phyloP scores from a whole-genome alignment of 2,329 filamentous ascomycete genomes.

The Aspergillus eucalypticola region DNA sequence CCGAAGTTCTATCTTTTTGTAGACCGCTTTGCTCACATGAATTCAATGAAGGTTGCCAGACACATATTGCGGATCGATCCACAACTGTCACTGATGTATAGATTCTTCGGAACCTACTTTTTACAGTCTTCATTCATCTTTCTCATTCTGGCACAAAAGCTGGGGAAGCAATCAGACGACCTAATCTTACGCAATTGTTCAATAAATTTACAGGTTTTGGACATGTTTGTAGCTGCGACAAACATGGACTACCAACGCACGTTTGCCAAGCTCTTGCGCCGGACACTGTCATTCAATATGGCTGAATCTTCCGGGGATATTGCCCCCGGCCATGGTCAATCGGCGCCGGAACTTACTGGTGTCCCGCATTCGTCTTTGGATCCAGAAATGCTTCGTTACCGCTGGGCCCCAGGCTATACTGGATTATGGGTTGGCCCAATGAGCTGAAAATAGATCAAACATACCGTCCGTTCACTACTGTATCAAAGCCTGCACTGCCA shows the following conservation, averaged over 20 bases:
- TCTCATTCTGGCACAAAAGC: slow-evolving; percentile 3
- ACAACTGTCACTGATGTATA: background rate
- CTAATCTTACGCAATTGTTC: slow-evolving; percentile 1
- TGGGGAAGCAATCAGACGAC: background rate
- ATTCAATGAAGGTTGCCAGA: background rate
- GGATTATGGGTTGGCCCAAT: background rate
- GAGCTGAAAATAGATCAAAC: background rate
- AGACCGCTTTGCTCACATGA: too few relatives aligned
- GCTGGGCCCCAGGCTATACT: slow-evolving; percentile 1
- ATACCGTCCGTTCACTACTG: background rate
- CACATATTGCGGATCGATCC: slow-evolving; percentile 1
- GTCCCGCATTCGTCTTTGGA: background rate
- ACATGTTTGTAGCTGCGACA: background rate
- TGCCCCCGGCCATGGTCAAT: background rate
- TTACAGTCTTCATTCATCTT: slow-evolving; percentile 5
- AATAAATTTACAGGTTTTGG: background rate
- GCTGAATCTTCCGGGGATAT: background rate
- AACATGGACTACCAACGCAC: slow-evolving; percentile 7
- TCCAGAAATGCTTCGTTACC: slow-evolving; percentile 6
- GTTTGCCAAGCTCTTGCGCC: background rate
- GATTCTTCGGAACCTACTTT: slow-evolving; percentile 3
- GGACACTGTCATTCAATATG: background rate
- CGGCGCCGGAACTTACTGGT: background rate
- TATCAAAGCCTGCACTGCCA: too few relatives aligned
- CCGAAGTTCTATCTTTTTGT: too few relatives aligned